Percentiles rank a stretch among this genome's conserved stretches.
Conservation (phyloP, 2,329 filamentous ascomycete species). For the Aureobasidium pullulans region DNA sequence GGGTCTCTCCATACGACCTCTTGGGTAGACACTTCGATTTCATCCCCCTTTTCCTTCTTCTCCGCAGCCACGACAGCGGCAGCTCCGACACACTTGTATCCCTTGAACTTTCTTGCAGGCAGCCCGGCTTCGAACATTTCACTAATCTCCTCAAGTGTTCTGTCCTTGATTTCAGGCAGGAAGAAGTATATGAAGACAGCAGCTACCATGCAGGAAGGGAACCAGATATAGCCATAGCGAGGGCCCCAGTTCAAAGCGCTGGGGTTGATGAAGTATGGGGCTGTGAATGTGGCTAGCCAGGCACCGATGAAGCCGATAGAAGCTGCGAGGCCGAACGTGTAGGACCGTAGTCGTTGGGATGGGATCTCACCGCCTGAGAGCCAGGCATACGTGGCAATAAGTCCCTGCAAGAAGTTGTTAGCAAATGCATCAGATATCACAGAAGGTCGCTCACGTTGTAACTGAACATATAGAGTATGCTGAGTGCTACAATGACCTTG, state of each 20-base stretch:
- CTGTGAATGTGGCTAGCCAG: slow-evolving; percentile 52
- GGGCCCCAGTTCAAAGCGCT: slow-evolving; percentile 49
- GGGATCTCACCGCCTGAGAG: slow-evolving; percentile 51
- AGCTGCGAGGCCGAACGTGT: slow-evolving; percentile 50
- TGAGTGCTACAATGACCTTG: slow-evolving; percentile 46
- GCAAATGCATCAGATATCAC: slow-evolving; percentile 18
- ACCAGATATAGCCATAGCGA: slow-evolving; percentile 52
- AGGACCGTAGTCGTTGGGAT: slow-evolving; percentile 48
- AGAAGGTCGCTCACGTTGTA: slow-evolving; percentile 35
- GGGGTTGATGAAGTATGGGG: slow-evolving; percentile 54
- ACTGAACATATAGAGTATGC: slow-evolving; percentile 46
- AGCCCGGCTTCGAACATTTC: slow-evolving; percentile 43
- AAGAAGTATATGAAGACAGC: slow-evolving; percentile 38
- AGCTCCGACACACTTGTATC: slow-evolving; percentile 29
- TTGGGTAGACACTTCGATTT: background rate
- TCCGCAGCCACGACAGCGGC: background rate
- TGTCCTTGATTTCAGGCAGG: slow-evolving; percentile 48
- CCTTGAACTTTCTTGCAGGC: slow-evolving; percentile 36
- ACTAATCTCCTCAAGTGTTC: slow-evolving; percentile 48
- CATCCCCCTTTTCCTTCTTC: slow-evolving; percentile 11
- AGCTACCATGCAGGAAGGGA: slow-evolving; percentile 28
- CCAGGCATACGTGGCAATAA: slow-evolving; percentile 52
- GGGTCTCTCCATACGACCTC: background rate
- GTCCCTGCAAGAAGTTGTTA: slow-evolving; percentile 16
- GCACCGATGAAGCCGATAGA: slow-evolving; percentile 49